Conservation (phyloP, 768 basidiomycete species). For the Suillus weaverae region DNA sequence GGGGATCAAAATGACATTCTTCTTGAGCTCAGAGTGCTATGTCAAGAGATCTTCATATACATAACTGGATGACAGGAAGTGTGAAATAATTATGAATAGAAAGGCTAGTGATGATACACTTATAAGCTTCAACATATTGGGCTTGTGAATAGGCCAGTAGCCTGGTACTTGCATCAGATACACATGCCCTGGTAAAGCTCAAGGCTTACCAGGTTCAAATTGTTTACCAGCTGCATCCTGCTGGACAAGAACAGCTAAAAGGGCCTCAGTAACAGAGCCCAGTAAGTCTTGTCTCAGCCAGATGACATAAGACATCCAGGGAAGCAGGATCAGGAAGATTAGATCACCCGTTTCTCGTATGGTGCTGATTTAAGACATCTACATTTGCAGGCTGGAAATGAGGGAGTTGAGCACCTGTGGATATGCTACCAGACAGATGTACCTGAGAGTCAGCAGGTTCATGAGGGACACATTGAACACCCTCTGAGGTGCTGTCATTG, state of each 20-base stretch:
- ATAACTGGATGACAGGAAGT: too few species aligned
- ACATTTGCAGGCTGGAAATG: not conserved
- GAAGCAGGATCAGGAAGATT: not conserved
- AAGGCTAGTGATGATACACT: too few species aligned
- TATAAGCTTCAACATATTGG: too few species aligned
- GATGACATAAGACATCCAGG: not conserved
- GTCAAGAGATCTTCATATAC: too few species aligned
- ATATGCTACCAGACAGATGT: too few species aligned
- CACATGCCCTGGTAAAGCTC: not conserved
- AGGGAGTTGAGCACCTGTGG: too few species aligned
- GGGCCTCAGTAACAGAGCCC: too few species aligned
- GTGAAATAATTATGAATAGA: too few species aligned
- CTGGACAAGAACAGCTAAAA: too few species aligned
- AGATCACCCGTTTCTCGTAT: not conserved
- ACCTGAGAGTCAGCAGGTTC: not conserved
- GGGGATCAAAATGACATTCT: not conserved
- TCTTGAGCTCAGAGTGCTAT: not conserved
- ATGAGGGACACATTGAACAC: not conserved
- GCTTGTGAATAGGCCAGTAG: too few species aligned
- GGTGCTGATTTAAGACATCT: not conserved
- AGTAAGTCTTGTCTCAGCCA: not conserved
- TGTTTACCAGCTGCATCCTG: too few species aligned
- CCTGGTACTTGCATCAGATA: too few species aligned
- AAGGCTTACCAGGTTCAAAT: not conserved
- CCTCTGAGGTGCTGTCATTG: not conserved